Conservation (phyloP, 768 basidiomycete species). For the Cyclocybe aegerita region DNA sequence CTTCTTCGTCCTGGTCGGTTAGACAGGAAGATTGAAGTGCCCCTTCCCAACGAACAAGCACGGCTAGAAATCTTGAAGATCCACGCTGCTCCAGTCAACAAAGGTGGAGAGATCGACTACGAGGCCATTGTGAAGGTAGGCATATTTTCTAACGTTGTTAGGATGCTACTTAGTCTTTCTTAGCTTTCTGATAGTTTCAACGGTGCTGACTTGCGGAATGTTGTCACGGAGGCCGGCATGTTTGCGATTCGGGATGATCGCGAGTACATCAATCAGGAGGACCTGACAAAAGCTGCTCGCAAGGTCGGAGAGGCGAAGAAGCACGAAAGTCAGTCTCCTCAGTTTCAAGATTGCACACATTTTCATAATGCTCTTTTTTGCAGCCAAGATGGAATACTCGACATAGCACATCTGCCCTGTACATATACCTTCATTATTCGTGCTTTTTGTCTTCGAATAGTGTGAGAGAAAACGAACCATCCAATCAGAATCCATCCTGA, state of each 20-base stretch:
- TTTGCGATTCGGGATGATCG: constrained; percentile 98
- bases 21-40: constrained; percentile 97
- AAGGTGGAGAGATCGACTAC: constrained; percentile 93
- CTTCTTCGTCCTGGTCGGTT: constrained; percentile 93
- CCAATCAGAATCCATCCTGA: not conserved
- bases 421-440: constrained; percentile 10
- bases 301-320: constrained; percentile 98
- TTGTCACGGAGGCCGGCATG: constrained; percentile 96
- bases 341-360: not conserved
- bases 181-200: constrained; percentile 91
- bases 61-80: constrained; percentile 97
- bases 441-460: not conserved
- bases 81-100: constrained; percentile 91
- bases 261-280: constrained; percentile 91
- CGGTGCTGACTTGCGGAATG: constrained; percentile 94
- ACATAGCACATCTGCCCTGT: constrained; percentile 27
- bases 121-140: constrained; percentile 94
- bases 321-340: constrained; percentile 76
- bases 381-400: constrained; percentile 58
- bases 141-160: constrained; percentile 4
- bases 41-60: constrained; percentile 95
- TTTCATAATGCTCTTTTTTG: constrained; percentile 9
- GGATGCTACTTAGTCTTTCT: not conserved
- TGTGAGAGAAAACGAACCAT: not conserved
- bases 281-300: constrained; percentile 92